Evolutionary conservation across 2,329 filamentous ascomycete genomes (phyloP).

Genomic region (Botryotinia narcissicola): DNA sequence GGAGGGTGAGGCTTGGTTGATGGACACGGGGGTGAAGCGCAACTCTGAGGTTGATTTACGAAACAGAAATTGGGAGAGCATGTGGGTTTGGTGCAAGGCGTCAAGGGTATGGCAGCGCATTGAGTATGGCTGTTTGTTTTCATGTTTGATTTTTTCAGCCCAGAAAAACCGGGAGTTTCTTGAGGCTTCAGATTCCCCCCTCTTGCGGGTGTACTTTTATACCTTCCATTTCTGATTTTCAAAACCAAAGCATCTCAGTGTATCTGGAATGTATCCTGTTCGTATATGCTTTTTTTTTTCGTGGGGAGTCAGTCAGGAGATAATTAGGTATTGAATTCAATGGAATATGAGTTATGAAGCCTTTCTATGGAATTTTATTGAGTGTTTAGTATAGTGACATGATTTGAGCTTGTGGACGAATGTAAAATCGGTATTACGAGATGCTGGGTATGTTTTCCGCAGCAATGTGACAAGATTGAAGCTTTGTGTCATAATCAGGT

Average conservation of each 20-base stretch:
- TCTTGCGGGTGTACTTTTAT: conserved; percentile 29
- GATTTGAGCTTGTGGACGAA: not conserved
- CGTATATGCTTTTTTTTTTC: not conserved
- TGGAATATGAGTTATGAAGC: not conserved
- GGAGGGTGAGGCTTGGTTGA: not conserved
- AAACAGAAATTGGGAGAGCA: conserved; percentile 26
- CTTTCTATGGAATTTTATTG: not conserved
- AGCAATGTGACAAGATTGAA: not conserved
- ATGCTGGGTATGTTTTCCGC: not conserved
- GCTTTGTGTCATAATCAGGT: not conserved
- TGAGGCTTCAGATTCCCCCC: conserved; percentile 3
- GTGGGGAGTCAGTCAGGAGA: not conserved
- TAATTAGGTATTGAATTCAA: not conserved
- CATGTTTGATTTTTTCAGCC: conserved; percentile 20
- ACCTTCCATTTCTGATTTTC: conserved; percentile 14
- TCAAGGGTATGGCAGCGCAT: conserved; percentile 25
- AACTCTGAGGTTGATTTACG: conserved; percentile 9
- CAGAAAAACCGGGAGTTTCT: not conserved
- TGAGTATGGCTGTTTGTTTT: conserved; percentile 27
- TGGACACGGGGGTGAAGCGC: not conserved
- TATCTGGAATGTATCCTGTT: conserved; percentile 4
- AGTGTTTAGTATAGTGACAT: not conserved
- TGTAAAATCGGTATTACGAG: not conserved
- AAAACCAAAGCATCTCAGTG: not conserved
- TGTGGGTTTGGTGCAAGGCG: conserved; percentile 29